Evolutionary conservation across 768 basidiomycete species (phyloP).

Genomic region (Leccinum uliginosum): DNA sequence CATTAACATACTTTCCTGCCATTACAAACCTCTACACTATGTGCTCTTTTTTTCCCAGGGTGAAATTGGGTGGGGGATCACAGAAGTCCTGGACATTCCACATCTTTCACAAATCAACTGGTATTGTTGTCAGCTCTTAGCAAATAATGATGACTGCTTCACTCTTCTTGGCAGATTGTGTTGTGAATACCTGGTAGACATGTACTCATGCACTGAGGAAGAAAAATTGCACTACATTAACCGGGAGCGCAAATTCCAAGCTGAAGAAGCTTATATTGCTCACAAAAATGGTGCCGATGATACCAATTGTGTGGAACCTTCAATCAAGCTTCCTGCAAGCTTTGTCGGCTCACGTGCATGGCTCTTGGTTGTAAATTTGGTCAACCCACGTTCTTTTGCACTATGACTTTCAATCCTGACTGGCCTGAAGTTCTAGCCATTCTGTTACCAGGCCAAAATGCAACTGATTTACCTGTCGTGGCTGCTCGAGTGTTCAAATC

Average conservation of each 20-base stretch:
- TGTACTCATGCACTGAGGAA: background rate
- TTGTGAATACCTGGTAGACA: background rate
- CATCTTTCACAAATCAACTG: background rate
- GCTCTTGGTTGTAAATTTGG: no score
- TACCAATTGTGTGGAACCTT: no score
- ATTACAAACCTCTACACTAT: background rate
- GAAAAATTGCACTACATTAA: background rate
- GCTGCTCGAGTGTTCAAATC: no score
- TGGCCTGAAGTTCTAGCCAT: no score
- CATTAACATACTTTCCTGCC: background rate
- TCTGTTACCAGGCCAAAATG: no score
- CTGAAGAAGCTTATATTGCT: background rate
- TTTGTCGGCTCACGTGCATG: no score
- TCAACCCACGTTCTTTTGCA: no score
- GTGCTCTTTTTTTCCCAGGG: background rate
- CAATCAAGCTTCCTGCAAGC: no score
- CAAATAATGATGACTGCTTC: background rate
- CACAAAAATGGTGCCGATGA: background rate
- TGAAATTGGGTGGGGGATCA: background rate
- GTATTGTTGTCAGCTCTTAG: background rate
- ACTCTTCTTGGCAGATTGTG: background rate
- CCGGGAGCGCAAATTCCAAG: background rate
- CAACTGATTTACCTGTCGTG: no score
- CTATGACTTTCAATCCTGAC: no score
- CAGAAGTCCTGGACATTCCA: background rate